Base-by-base conservation (phyloP, 306 rosid species). In the Rosa persica region DNA sequence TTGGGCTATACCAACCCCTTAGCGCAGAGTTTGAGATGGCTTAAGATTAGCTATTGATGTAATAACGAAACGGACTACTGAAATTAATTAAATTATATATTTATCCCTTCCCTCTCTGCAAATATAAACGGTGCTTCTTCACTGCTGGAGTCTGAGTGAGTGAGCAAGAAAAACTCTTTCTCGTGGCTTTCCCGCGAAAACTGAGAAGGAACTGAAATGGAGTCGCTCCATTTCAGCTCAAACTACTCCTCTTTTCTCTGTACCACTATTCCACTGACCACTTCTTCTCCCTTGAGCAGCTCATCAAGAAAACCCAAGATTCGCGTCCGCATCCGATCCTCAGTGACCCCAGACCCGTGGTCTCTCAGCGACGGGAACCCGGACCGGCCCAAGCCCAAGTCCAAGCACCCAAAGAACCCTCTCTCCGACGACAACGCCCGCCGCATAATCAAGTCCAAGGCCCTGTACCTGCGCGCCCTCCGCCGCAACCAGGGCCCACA, bases 391-490 rank as follows among this genome's bases (percentile, higher is more conserved):
- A 92, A 87, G 52, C 97, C 97, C 2, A 72, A 71, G 57, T 62
- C 86, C 44, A 83, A 58, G 74, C 81, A 88, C 78, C 85, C 92
- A 5, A 94, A 89, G 81, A 85, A 76, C 4, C 95, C 97, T 3
- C 92, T 92, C 30, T 91, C 98, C 36, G 98, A 92, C 81, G 89
- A 94, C 84, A 86, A 90, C 83, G 98, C 98, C 1, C 92, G 98
- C 46, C 96, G 98, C 76, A 86, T 94, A n/a, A 94, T 94, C 73
- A 92, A 88, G 72, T 88, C 64, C 38, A 92, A 86, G 78, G 95
- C 98, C 19, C 78, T 22, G 40, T 90, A 92, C 79, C 85, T 90
- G 2, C 86, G 95, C 70, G 83, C 72, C 17, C 81, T 90, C 65
- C 88, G 97, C 7, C 64, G 91, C 76, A 92, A 89, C 88, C 97